Evolutionary conservation across 1,139 yeast genomes (phyloP), one percentile per base, ranked within the genome.

Genomic region (Geotrichum macrosporum): DNA sequence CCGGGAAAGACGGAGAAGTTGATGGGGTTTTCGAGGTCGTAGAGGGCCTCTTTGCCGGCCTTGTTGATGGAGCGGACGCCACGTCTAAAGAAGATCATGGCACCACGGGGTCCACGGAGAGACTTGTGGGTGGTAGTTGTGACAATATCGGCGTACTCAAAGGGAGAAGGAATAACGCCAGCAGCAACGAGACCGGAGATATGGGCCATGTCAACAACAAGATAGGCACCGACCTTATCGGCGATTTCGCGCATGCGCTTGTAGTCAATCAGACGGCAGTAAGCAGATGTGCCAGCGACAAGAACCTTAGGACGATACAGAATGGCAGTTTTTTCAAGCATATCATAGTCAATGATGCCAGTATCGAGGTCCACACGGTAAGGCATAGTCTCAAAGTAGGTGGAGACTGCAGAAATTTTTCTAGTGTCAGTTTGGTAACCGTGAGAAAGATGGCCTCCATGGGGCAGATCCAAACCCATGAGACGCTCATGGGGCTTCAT

Each of bases 1-100:
- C 95, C 97, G 58, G 97, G 97, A 85, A 89, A 89, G 36, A 89
- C 96, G 20, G 95, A 85, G 66, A 89, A 89, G 75, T 89, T 89
- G 69, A 89, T 87, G 64, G 83, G 85, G 68, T 78, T 80, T 65
- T 89, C 96, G 64, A 89, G 77, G 54, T 88, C 96, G 68, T 87
- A 89, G 50, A 75, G 73, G 52, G 85, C 75, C 70, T 87, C 94
- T 71, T 86, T 85, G 58, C 96, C 96, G 63, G 83, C 82, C 74
- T 86, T 86, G 61, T 83, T 82, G 53, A 81, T 81, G 64, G 80
- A 80, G 74, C 92, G 81, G 52, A 86, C 76, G 57, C 96, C 96
- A 67, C 84, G 84, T 58, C 96, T 85, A 77, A 78, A 89, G 74
- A 89, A 89, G 65, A 89, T 89, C 96, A 89, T 88, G 46, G 97